Evolutionary conservation across 129 eudicot genomes (phyloP).

Genomic region (Lactuca sativa): DNA sequence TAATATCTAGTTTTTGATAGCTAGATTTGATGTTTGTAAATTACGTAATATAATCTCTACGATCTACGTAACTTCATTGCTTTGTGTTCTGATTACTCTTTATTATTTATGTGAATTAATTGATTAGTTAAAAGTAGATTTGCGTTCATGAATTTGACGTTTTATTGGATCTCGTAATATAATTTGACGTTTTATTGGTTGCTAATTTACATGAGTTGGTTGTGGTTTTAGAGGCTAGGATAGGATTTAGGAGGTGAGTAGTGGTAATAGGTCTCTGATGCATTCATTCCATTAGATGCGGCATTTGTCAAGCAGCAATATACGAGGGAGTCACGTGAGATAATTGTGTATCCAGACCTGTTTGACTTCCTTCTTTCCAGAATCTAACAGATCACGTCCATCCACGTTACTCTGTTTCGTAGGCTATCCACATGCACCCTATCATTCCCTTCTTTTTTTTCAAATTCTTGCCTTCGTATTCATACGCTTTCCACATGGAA

Average conservation of each 20-base stretch:
- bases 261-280: constrained; percentile 2
- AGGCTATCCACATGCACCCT: constrained; percentile 19
- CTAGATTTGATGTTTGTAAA: constrained; percentile 6
- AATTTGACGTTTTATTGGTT: no score
- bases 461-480: background rate
- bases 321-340: constrained; percentile 25
- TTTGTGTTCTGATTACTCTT: background rate
- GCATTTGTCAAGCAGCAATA: constrained; percentile 33
- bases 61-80: background rate
- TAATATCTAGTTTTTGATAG: background rate
- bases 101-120: background rate
- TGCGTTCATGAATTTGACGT: background rate
- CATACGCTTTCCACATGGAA: constrained; percentile 23
- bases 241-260: background rate
- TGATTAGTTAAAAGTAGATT: background rate
- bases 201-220: no score
- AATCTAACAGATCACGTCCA: constrained; percentile 13
- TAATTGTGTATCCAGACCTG: constrained; percentile 11
- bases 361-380: constrained; percentile 19
- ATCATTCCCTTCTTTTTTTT: constrained; percentile 13
- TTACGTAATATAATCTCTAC: background rate
- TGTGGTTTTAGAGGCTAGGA: background rate
- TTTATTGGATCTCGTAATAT: constrained; percentile 11
- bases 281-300: constrained; percentile 32
- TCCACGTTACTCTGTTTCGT: constrained; percentile 31